A percentile compares a stretch with the other conserved stretches of the same genome.
Evolutionary conservation across 306 rosid species (phyloP).

Genomic region (Abrus pulchellus): DNA sequence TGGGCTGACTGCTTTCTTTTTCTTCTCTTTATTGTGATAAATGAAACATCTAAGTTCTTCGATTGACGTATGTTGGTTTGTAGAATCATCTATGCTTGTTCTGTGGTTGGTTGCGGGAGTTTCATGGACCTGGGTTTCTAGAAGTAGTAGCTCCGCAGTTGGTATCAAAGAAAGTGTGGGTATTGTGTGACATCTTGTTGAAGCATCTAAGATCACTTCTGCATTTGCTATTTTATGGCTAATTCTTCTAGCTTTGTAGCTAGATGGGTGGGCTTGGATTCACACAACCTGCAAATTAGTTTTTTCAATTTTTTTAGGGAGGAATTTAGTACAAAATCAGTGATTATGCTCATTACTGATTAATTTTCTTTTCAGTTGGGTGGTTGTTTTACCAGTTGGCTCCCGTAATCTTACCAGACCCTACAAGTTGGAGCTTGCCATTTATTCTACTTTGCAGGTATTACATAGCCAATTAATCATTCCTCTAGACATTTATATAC

Average conservation of each 20-base stretch:
- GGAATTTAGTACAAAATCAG: background rate
- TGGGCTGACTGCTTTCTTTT: constrained; percentile 22
- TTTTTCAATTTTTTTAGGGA: background rate
- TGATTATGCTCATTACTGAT: constrained; percentile 37
- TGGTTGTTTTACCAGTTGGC: constrained; percentile 83
- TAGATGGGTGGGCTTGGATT: constrained; percentile 45
- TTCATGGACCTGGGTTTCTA: constrained; percentile 90
- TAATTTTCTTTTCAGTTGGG: constrained; percentile 81
- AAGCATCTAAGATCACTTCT: constrained; percentile 45
- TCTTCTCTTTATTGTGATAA: constrained; percentile 34
- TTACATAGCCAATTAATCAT: constrained; percentile 2
- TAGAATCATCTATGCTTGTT: constrained; percentile 90
- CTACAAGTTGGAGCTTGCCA: constrained; percentile 95
- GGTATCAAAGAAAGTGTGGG: constrained; percentile 88
- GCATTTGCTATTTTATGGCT: constrained; percentile 18
- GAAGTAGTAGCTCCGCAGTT: constrained; percentile 86
- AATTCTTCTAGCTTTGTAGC: constrained; percentile 26
- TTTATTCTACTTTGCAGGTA: constrained; percentile 88
- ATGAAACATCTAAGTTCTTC: constrained; percentile 37
- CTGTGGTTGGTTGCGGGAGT: constrained; percentile 95
- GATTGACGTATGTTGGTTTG: constrained; percentile 42
- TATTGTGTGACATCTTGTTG: constrained; percentile 47
- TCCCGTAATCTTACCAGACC: constrained; percentile 71
- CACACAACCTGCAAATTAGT: constrained; percentile 16
- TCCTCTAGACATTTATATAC: constrained; percentile 19